Evolutionary conservation across 2,329 filamentous ascomycete genomes (phyloP), one percentile per base, ranked within the genome.

Genomic region (Aspergillus quadrilineatus): DNA sequence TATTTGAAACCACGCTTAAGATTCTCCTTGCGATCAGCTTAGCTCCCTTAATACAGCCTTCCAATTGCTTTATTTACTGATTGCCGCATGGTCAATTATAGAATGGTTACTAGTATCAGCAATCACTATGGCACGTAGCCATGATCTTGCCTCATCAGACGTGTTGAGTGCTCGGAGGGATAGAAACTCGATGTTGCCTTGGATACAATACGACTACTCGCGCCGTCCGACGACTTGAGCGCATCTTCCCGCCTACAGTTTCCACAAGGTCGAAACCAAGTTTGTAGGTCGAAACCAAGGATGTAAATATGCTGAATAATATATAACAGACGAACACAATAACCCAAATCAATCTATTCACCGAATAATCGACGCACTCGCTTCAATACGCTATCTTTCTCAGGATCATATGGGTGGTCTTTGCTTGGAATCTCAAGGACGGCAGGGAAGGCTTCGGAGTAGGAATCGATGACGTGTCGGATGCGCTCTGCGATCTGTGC

Each of bases 381-480:
- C 78, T 92, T 89, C 77, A 99, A 75, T 43, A 99, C 93, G 71
- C 93, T 97, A 75, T 99, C 94, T 81, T 99, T 99, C 78, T 99
- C 94, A 0, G 94, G 94, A 68, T 99, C 93, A 72, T 99, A 99
- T 2, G 94, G 94, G 74, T 99, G 94, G 74, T 99, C 94, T 82
- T 99, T 99, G 78, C 91, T 96, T 26, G 94, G 94, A 59, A 99
- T 97, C 76, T 99, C 94, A 56, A 99, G 85, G 53, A 99, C 84
- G 22, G 92, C 88, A n/a, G 94, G 94, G 77, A 99, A 99, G 4
- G 94, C 92, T 49, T 93, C 90, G 17, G 91, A 93, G 77, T 96
- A 97, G 37, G 85, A 86, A 75, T 99, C 94, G 65, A 99, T 88
- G 60, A 88, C 86, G 73, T 93, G 85, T 74, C 94, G 86, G 83